Evolutionary conservation across 2,329 filamentous ascomycete genomes (phyloP).

Genomic region (Nothophaeocryptopus gaeumannii): DNA sequence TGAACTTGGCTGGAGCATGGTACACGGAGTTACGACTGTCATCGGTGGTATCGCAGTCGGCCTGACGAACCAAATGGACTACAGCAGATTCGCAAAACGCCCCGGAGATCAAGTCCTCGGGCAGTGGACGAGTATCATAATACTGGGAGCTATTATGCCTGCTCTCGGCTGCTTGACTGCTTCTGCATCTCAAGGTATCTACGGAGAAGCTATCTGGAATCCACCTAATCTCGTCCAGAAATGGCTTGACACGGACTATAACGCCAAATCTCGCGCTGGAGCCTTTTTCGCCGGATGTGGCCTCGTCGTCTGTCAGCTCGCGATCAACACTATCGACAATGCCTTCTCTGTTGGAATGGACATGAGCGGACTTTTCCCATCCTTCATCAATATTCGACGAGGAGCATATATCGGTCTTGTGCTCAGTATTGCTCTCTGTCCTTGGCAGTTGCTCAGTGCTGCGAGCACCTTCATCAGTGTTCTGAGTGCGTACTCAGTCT

Average conservation of each 20-base stretch:
- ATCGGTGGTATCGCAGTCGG: slow-evolving; percentile 48
- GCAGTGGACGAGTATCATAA: slow-evolving; percentile 46
- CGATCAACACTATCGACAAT: slow-evolving; percentile 48
- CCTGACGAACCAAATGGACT: slow-evolving; percentile 43
- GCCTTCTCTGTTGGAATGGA: slow-evolving; percentile 55
- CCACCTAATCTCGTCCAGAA: slow-evolving; percentile 43
- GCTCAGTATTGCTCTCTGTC: slow-evolving; percentile 47
- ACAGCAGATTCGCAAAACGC: slow-evolving; percentile 34
- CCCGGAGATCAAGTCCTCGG: slow-evolving; percentile 47
- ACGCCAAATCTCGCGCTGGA: slow-evolving; percentile 38
- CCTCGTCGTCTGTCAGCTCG: slow-evolving; percentile 47
- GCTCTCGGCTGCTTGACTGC: slow-evolving; percentile 58
- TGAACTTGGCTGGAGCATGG: slow-evolving; percentile 41
- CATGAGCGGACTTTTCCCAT: slow-evolving; percentile 51
- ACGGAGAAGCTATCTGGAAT: slow-evolving; percentile 51
- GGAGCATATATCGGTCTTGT: slow-evolving; percentile 51
- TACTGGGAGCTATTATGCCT: slow-evolving; percentile 50
- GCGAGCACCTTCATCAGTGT: slow-evolving; percentile 50
- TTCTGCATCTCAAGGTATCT: slow-evolving; percentile 53
- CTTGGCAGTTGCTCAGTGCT: slow-evolving; percentile 52
- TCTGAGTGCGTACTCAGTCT: slow-evolving; percentile 46
- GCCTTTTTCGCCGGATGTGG: slow-evolving; percentile 49
- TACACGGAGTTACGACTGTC: slow-evolving; percentile 40
- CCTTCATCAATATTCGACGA: slow-evolving; percentile 56
- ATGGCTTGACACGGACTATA: slow-evolving; percentile 36